Evolutionary conservation across 164 flowering plant genomes (phyloP).

Genomic region (Magnolia officinalis): DNA sequence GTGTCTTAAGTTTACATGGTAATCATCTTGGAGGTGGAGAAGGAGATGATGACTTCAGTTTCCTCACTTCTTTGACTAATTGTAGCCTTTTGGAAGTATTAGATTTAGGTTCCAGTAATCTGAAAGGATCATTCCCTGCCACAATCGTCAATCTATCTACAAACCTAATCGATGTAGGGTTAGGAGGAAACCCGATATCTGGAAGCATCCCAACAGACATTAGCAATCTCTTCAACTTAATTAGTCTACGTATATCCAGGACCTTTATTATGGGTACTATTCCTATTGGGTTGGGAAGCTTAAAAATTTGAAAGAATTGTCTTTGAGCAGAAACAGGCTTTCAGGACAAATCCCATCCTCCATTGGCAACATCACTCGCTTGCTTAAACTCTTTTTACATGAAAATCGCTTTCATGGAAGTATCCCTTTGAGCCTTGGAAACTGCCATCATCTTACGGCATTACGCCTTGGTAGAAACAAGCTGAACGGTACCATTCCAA

Average conservation of each 20-base stretch:
- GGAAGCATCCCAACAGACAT: slow-evolving; percentile 1
- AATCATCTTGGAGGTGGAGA: background rate
- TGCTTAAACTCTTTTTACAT: background rate
- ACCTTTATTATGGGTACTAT: background rate
- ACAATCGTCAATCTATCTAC: no score
- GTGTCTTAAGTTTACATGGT: background rate
- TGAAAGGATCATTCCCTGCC: background rate
- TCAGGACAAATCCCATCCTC: background rate
- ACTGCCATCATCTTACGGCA: background rate
- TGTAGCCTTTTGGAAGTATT: no score
- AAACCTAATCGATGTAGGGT: background rate
- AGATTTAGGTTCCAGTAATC: no score
- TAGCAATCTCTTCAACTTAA: background rate
- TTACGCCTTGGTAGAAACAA: slow-evolving; percentile 14
- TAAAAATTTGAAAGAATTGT: background rate
- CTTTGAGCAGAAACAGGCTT: background rate
- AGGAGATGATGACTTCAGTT: slow-evolving; percentile 9
- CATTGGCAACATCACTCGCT: background rate
- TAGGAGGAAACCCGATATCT: slow-evolving; percentile 1
- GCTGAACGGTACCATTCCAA: slow-evolving; percentile 22
- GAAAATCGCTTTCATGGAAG: slow-evolving; percentile 1
- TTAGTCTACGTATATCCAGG: background rate
- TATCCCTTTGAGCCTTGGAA: slow-evolving; percentile 11
- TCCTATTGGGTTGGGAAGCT: slow-evolving; percentile 2
- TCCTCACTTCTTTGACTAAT: no score